phyloP scores from a whole-genome alignment of 2,329 filamentous ascomycete species.

The Canariomyces notabilis region DNA sequence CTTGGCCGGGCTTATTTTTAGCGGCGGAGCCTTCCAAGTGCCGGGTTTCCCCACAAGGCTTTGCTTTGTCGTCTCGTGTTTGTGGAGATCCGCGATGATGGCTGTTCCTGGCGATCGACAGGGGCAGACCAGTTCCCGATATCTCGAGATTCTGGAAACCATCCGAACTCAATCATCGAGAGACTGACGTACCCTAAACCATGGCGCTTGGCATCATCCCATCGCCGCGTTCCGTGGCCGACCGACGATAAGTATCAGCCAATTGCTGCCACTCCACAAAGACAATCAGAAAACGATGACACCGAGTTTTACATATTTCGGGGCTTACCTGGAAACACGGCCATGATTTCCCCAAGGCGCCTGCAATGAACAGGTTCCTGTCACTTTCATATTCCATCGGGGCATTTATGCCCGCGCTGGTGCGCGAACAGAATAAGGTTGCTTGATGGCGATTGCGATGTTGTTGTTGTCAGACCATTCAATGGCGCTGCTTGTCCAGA shows the following conservation, averaged over 20 bases:
- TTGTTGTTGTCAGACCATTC: too few species aligned
- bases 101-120: constrained; percentile 1
- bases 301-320: constrained; percentile 34
- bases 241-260: constrained; percentile 35
- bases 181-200: background rate
- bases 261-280: constrained; percentile 38
- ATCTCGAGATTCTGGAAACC: background rate
- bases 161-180: background rate
- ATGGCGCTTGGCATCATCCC: constrained; percentile 23
- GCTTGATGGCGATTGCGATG: background rate
- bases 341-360: constrained; percentile 33
- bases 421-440: constrained; percentile 29
- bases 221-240: constrained; percentile 39
- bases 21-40: constrained; percentile 5
- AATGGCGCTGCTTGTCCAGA: too few species aligned
- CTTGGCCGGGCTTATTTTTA: constrained; percentile 13
- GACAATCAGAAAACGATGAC: constrained; percentile 35
- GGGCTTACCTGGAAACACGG: constrained; percentile 32
- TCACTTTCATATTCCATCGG: constrained; percentile 39
- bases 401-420: constrained; percentile 29
- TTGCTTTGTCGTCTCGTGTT: background rate
- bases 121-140: background rate
- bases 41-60: background rate
- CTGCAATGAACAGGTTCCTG: constrained; percentile 40
- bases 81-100: background rate